phyloP scores from a whole-genome alignment of 257 asterid species.

The Hygrophila difformis region DNA sequence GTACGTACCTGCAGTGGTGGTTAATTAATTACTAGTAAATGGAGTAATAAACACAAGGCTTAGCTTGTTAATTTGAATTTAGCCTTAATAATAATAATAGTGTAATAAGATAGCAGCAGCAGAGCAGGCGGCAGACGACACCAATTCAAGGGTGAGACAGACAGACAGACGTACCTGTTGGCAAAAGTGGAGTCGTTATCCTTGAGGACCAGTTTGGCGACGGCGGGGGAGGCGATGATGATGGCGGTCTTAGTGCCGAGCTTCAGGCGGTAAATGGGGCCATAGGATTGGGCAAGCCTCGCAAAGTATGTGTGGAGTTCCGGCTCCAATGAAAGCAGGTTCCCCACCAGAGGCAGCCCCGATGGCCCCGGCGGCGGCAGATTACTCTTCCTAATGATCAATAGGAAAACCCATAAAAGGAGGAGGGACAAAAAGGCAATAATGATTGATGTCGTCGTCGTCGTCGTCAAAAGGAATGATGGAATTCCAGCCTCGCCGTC shows the following conservation, averaged over 20 bases:
- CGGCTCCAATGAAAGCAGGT: conserved; percentile 68
- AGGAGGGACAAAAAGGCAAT: neutral
- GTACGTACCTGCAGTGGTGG: too few relatives aligned
- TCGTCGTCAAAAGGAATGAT: too few relatives aligned
- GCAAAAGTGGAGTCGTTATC: conserved; percentile 61
- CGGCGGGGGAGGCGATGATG: conserved; percentile 42
- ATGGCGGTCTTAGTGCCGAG: conserved; percentile 51
- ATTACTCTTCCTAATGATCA: neutral
- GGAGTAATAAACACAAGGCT: too few relatives aligned
- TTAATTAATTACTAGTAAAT: too few relatives aligned
- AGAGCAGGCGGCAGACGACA: too few relatives aligned
- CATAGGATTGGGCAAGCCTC: conserved; percentile 32
- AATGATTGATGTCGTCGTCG: neutral
- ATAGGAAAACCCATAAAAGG: neutral
- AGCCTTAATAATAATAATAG: too few relatives aligned
- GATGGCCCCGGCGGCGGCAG: conserved; percentile 43
- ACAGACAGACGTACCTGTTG: too few relatives aligned
- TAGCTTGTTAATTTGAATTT: too few relatives aligned
- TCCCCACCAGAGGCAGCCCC: conserved; percentile 54
- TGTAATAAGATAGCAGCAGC: too few relatives aligned
- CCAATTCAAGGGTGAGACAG: too few relatives aligned
- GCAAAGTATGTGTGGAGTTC: conserved; percentile 62
- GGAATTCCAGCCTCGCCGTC: too few relatives aligned
- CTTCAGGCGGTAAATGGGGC: conserved; percentile 48
- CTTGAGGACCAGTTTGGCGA: conserved; percentile 51